These are phyloP conservation scores for Gnomoniopsis sp. DNA, from an alignment of 2,329 filamentous ascomycete genomes.

Conservation along the genomic window DNA sequence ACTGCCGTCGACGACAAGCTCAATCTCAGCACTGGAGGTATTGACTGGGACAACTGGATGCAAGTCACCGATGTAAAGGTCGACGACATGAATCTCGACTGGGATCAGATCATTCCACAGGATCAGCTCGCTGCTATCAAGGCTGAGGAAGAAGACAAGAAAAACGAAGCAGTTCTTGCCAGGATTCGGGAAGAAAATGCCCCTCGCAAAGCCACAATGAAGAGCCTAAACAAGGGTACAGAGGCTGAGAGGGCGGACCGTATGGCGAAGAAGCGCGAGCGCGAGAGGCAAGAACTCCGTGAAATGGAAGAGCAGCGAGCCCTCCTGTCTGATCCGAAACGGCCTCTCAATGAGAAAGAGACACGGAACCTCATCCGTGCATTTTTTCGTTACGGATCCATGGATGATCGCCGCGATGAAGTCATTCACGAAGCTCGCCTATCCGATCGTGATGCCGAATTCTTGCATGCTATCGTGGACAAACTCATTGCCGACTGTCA, in stretches of 20 bases:
- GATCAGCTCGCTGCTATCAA: slow-evolving; percentile 89
- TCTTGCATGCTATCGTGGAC: slow-evolving; percentile 71
- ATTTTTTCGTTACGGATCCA: slow-evolving; percentile 85
- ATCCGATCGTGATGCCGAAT: slow-evolving; percentile 74
- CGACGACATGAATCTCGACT: slow-evolving; percentile 74
- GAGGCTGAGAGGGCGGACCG: slow-evolving; percentile 63
- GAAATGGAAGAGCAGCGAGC: slow-evolving; percentile 72
- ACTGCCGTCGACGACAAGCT: slow-evolving; percentile 94
- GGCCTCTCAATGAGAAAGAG: slow-evolving; percentile 90
- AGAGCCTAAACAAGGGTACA: slow-evolving; percentile 46
- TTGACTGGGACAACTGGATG: slow-evolving; percentile 87
- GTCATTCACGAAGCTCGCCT: slow-evolving; percentile 85
- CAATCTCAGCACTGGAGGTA: slow-evolving; percentile 81
- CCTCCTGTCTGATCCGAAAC: slow-evolving; percentile 75
- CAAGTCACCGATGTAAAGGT: slow-evolving; percentile 98
- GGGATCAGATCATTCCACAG: slow-evolving; percentile 97
- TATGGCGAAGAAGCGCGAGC: slow-evolving; percentile 62
- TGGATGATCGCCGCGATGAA: slow-evolving; percentile 84
- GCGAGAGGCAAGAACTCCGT: slow-evolving; percentile 65
- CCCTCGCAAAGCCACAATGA: slow-evolving; percentile 69
- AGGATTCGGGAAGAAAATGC: slow-evolving; percentile 81
- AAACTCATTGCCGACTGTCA: slow-evolving; percentile 64
- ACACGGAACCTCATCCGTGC: slow-evolving; percentile 87
- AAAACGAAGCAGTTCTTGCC: slow-evolving; percentile 78
- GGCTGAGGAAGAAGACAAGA: slow-evolving; percentile 79